phyloP scores from a whole-genome alignment of 2,329 filamentous ascomycete species.

The Helotiales sp. region DNA sequence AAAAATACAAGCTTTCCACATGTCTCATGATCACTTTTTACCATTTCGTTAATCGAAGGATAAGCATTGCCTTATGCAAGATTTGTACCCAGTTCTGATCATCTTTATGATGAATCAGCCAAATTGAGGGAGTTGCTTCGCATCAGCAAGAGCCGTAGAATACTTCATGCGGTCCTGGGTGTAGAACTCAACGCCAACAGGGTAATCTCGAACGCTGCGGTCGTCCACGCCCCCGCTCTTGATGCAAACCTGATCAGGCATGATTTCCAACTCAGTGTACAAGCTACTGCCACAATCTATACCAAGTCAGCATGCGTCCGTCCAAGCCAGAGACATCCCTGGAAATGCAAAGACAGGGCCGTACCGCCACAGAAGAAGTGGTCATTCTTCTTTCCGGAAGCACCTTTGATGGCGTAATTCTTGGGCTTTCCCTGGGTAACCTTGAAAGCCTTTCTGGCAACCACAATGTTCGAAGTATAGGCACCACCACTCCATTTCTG shows the following conservation, averaged over 20 bases:
- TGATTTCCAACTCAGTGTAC: slow-evolving; percentile 57
- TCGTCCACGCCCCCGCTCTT: slow-evolving; percentile 59
- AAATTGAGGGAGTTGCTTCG: slow-evolving; percentile 51
- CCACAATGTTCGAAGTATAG: slow-evolving; percentile 59
- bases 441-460: slow-evolving; percentile 52
- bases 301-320: not conserved
- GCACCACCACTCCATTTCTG: slow-evolving; percentile 56
- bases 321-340: slow-evolving; percentile 28
- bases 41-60: not conserved
- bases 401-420: slow-evolving; percentile 53
- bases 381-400: slow-evolving; percentile 58
- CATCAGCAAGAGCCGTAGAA: slow-evolving; percentile 48
- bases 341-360: not conserved
- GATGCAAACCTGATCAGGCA: slow-evolving; percentile 55
- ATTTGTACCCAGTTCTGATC: not conserved
- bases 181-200: slow-evolving; percentile 57
- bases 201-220: slow-evolving; percentile 47
- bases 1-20: no score
- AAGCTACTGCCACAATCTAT: slow-evolving; percentile 53
- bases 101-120: slow-evolving; percentile 8
- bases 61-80: not conserved
- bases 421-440: slow-evolving; percentile 56
- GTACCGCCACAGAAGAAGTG: slow-evolving; percentile 56
- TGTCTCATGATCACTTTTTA: not conserved
- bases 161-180: slow-evolving; percentile 55